Evolutionary conservation across 2,329 filamentous ascomycete genomes (phyloP), one percentile per base, ranked within the genome.

Genomic region (Colletotrichum coccodes): DNA sequence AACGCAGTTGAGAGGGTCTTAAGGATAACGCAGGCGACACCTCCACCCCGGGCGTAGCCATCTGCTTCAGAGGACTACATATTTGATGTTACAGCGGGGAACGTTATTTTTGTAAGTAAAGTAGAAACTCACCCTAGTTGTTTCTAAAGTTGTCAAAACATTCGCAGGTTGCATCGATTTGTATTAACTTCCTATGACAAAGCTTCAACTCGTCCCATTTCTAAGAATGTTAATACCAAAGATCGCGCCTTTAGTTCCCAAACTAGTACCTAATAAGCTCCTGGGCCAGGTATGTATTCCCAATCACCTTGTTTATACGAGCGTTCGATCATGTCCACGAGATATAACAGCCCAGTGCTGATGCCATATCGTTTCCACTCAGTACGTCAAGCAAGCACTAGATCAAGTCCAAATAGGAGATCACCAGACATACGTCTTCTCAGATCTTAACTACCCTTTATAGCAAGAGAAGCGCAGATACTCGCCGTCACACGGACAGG

Each of bases 191-290:
- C n/a, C n/a, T n/a, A 8, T 8, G 42, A 6, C 47, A 26, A 7
- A 64, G 60, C 58, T 49, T 34, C 60, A 64, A 18, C 60, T 57
- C 42, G 49, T 64, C 2, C 42, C 60, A 3, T 64, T 57, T 6
- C 26, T 64, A 26, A 14, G 52, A 49, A 6, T 7, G 4, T 26
- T 50, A 5, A 57, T 64, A 32, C 60, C 60, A 8, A 57, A 64
- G 30, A 64, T 64, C 18, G 50, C 60, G 7, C 40, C 60, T 3
- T 3, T 50, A 4, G 42, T 64, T 3, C 60, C 60, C 11, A n/a
- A 6, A n/a, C 42, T 64, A 18, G 60, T 64, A 4, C 60, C 60
- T 18, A 64, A 64, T 3, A 64, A 64, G 60, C 12, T 57, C n/a
- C 26, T 64, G 7, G 52, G 60, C 5, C 12, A 7, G 2, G 16